Conservation (phyloP, 2,329 filamentous ascomycete genomes). For the Exophiala sp. region DNA sequence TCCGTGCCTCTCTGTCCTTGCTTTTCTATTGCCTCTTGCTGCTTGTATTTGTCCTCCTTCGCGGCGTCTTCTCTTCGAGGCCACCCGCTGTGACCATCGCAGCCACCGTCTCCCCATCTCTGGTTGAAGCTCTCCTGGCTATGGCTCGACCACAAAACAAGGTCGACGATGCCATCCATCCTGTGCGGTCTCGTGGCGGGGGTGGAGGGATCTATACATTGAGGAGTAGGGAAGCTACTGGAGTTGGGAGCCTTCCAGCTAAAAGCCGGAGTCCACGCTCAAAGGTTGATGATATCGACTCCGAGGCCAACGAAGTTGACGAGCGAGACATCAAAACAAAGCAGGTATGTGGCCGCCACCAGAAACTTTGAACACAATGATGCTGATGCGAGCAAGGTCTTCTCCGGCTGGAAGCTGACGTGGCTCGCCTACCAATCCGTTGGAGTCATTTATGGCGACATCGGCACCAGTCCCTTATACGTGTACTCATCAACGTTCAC, state of each 20-base stretch:
- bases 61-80: too few species aligned
- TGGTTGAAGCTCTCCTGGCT: not conserved
- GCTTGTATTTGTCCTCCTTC: too few species aligned
- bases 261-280: not conserved
- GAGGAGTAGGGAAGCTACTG: constrained; percentile 6
- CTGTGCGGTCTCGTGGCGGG: constrained; percentile 2
- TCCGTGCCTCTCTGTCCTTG: too few species aligned
- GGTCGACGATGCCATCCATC: constrained; percentile 8
- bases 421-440: constrained; percentile 54
- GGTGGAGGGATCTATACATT: constrained; percentile 8
- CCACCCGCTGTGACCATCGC: too few species aligned
- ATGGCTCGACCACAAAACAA: constrained; percentile 3
- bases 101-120: too few species aligned
- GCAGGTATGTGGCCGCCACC: not conserved
- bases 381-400: constrained; percentile 19
- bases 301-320: not conserved
- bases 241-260: constrained; percentile 8
- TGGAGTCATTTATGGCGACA: constrained; percentile 60
- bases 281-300: not conserved
- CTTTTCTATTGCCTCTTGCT: too few species aligned
- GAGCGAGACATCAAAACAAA: constrained; percentile 8
- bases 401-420: constrained; percentile 29
- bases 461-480: constrained; percentile 57
- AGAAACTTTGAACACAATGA: too few species aligned
- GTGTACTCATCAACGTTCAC: constrained; percentile 55